Percentiles rank a stretch among this genome's conserved stretches.
These are phyloP conservation scores for Tetracladium setigerum DNA, from an alignment of 495 filamentous ascomycete species.

Conservation along the genomic window DNA sequence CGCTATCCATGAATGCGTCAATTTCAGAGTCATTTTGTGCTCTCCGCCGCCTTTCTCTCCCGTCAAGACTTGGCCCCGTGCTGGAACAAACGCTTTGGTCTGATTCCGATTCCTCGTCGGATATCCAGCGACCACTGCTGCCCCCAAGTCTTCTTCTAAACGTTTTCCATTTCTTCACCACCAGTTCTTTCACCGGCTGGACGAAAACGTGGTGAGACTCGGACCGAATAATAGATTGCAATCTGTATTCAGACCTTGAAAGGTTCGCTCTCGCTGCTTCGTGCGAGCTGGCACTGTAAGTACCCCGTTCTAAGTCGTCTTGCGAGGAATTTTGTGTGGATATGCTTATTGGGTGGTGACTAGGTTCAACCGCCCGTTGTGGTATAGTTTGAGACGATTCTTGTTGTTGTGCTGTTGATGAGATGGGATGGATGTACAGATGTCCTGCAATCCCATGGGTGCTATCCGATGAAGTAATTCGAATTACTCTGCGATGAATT, in stretches of 20 bases:
- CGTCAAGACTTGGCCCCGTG: slow-evolving; percentile 7
- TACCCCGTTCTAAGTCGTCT: too few relatives aligned
- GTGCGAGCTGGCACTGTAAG: too few relatives aligned
- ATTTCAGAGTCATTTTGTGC: slow-evolving; percentile 18
- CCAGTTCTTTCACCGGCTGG: slow-evolving; percentile 21
- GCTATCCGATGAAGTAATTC: too few relatives aligned
- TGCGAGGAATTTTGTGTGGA: too few relatives aligned
- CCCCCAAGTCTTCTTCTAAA: slow-evolving; percentile 12
- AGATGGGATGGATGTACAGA: too few relatives aligned
- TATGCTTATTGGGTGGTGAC: too few relatives aligned
- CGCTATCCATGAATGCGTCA: slow-evolving; percentile 12
- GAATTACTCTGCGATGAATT: not conserved
- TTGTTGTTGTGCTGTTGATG: too few relatives aligned
- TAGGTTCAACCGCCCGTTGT: too few relatives aligned
- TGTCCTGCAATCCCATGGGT: too few relatives aligned
- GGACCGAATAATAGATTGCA: slow-evolving; percentile 13
- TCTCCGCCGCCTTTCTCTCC: slow-evolving; percentile 8
- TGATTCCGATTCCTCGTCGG: not conserved
- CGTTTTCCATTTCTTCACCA: slow-evolving; percentile 18
- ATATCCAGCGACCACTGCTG: not conserved
- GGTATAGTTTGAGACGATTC: too few relatives aligned
- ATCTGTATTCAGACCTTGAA: slow-evolving; percentile 4
- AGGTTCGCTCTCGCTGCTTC: too few relatives aligned
- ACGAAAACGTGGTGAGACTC: slow-evolving; percentile 21
- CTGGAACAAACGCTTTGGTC: slow-evolving; percentile 2